Conservation (phyloP, 331 rosid species). For the Spiraea crenata region DNA sequence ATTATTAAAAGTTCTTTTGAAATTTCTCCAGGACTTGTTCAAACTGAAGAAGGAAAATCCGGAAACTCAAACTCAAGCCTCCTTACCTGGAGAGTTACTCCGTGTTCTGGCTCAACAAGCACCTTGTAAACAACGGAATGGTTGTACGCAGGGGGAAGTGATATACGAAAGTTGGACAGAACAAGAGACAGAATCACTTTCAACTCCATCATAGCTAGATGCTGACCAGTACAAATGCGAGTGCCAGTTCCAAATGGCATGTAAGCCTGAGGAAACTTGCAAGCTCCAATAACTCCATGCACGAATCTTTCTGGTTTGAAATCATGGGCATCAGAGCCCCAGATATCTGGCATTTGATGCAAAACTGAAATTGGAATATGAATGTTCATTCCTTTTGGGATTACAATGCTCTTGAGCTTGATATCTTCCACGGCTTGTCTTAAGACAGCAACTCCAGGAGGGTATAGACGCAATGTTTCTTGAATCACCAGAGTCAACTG, state of each 20-base stretch:
- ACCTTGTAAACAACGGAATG: constrained; percentile 53
- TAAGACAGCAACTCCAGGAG: constrained; percentile 32
- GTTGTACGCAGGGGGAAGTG: constrained; percentile 41
- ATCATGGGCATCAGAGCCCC: constrained; percentile 57
- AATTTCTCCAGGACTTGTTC: too few species aligned
- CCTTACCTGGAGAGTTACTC: constrained; percentile 45
- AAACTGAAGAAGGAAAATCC: not conserved
- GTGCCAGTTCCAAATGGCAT: constrained; percentile 64
- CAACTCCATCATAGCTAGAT: constrained; percentile 57
- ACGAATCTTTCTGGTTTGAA: constrained; percentile 66
- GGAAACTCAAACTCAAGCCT: constrained; percentile 16
- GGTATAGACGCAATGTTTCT: constrained; percentile 60
- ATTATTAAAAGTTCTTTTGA: too few species aligned
- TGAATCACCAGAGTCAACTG: constrained; percentile 36
- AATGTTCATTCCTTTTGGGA: constrained; percentile 60
- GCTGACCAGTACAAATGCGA: constrained; percentile 57
- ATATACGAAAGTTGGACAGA: constrained; percentile 46
- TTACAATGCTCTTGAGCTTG: constrained; percentile 33
- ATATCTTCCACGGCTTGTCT: constrained; percentile 46
- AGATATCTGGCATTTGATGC: constrained; percentile 39
- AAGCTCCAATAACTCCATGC: constrained; percentile 48
- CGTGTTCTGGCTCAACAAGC: constrained; percentile 50
- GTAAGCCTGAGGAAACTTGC: constrained; percentile 10
- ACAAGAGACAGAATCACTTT: constrained; percentile 51
- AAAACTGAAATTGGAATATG: constrained; percentile 46